phyloP scores from a whole-genome alignment of 495 filamentous ascomycete genomes.

The Penicillium nucicola region DNA sequence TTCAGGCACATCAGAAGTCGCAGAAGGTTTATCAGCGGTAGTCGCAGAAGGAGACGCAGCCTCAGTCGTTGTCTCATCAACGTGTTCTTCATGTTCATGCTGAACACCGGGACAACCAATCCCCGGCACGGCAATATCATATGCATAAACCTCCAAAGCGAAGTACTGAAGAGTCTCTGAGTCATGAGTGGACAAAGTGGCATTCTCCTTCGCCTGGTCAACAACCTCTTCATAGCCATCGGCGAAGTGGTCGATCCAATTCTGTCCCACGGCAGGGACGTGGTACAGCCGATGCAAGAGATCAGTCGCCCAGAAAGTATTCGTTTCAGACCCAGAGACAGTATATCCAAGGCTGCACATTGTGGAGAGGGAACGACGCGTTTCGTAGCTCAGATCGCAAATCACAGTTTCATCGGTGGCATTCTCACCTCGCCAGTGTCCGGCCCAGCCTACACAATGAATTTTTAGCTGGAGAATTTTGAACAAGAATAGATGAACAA shows the following conservation, averaged over 20 bases:
- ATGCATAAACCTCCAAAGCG: conserved; percentile 56
- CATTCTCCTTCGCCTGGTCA: conserved; percentile 37
- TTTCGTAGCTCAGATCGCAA: conserved; percentile 51
- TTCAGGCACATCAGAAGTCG: conserved; percentile 15
- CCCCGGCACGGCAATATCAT: conserved; percentile 50
- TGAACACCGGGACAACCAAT: conserved; percentile 45
- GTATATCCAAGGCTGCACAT: conserved; percentile 54
- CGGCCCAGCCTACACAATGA: conserved; percentile 44
- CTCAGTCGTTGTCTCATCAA: background rate
- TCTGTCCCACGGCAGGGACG: conserved; percentile 50
- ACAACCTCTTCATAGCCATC: conserved; percentile 49
- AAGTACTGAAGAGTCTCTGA: conserved; percentile 56
- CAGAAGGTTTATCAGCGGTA: conserved; percentile 1
- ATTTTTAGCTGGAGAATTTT: background rate
- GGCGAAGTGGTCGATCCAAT: conserved; percentile 52
- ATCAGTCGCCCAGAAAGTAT: conserved; percentile 55
- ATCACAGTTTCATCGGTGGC: conserved; percentile 59
- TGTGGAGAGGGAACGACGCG: conserved; percentile 45
- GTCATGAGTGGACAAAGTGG: conserved; percentile 42
- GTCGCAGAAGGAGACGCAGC: conserved; percentile 1
- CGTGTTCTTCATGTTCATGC: conserved; percentile 12
- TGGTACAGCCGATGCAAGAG: conserved; percentile 57
- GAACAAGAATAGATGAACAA: background rate
- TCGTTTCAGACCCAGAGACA: conserved; percentile 42
- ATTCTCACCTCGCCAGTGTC: conserved; percentile 58